Base-by-base conservation (phyloP, 495 filamentous ascomycete species). In the Xylaria scruposa region DNA sequence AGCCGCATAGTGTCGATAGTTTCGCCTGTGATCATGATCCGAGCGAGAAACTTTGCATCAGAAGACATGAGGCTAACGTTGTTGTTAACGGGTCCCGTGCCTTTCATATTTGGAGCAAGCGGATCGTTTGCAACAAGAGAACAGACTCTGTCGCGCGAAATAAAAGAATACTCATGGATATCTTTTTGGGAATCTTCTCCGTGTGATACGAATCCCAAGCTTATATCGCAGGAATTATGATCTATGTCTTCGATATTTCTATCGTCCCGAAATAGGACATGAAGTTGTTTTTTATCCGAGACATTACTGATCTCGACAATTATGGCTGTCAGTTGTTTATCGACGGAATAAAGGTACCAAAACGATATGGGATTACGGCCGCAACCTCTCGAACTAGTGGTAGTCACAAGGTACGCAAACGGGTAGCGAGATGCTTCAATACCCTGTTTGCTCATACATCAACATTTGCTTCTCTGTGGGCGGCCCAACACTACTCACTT, bases 231-330 rank as follows among this genome's bases (percentile, higher is more conserved):
- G 21, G 15, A n/a, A 44, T 21, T 4, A 46, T 29, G 13, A 12
- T 63, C 13, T 38, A 44, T 29, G 29, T 44, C 33, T 9, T 47
- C 65, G 33, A 67, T 67, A 40, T 40, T 13, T 21, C 26, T 56
- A 42, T 56, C 49, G 15, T 67, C 29, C n/a, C 12, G 74, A 56
- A 83, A 78, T 71, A 90, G 76, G 33, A 88, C 83, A 74, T 92
- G 91, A 75, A 89, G 88, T 21, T 91, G 84, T 65, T 90, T 88
- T 79, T 95, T 92, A 67, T 86, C 88, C 76, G 93, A 94, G 0
- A 91, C 94, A 72, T 94, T 94, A 76, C 93, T 93, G 53, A 94
- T 90, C 75, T 95, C 93, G 19, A 93, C 73, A 46, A 95, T 87
- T 78, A 94, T 87, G 33, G 89, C 88, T 53, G 85, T 84, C 38